Conservation (phyloP, 176 grass and related monocot genomes). For the Carex kokanica region DNA sequence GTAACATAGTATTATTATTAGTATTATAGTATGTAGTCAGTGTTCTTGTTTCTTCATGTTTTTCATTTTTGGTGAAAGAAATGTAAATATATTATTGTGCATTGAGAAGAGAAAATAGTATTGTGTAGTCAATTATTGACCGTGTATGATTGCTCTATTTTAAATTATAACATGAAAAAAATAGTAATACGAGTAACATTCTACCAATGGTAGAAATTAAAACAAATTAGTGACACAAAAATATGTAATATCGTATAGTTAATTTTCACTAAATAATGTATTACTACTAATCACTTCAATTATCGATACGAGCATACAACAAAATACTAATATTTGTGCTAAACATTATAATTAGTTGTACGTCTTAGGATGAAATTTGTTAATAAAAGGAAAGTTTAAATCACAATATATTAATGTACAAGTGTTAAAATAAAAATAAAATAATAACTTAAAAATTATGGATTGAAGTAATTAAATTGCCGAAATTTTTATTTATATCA, state of each 20-base stretch:
- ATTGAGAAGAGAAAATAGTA: background rate
- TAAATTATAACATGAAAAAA: background rate
- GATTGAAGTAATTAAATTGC: background rate
- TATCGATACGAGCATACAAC: no score
- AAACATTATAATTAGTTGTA: background rate
- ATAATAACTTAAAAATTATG: background rate
- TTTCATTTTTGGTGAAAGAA: background rate
- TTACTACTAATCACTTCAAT: no score
- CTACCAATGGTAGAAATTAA: background rate
- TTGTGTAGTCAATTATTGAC: background rate
- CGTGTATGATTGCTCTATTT: background rate
- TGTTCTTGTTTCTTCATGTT: background rate
- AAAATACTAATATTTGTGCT: background rate
- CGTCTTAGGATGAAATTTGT: background rate
- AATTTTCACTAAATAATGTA: background rate
- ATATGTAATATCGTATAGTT: background rate
- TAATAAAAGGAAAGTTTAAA: background rate
- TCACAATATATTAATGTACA: background rate
- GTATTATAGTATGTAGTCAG: background rate
- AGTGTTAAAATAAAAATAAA: conserved; percentile 1
- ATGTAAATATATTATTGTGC: background rate
- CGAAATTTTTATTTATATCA: no score
- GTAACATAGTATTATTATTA: background rate
- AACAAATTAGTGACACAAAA: background rate
- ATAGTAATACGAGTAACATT: background rate